Base-by-base conservation (phyloP, 139 green algal genomes). In the Closterium sp. region DNA sequence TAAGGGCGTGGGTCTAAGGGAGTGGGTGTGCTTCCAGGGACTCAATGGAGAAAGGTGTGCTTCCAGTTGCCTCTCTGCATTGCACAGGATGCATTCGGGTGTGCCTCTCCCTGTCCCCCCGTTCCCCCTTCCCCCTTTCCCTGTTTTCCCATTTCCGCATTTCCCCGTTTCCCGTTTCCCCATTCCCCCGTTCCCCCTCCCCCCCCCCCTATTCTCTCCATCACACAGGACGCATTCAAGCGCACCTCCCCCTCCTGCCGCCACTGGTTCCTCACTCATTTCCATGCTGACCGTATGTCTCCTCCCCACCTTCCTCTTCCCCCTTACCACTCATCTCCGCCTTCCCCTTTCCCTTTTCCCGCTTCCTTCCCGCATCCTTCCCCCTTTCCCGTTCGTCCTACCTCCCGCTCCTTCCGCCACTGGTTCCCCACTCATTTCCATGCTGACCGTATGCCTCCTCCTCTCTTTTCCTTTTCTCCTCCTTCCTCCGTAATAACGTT, bases 211-310 rank as follows among this genome's bases (percentile, higher is more conserved):
- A 7, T 38, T 38, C 32, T 2, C 32, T 38, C 2, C 32, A 38
- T 38, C 32, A 17, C 38, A 50, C 89, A 92, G 89, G 89, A 92
- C 45, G 89, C 70, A 29, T 92, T 92, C 45, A n/a, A 87, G n/a
- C 89, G 29, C n/a, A 32, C 34, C 3, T 34, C 22, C 0, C n/a
- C 24, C 24, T 34, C 50, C 29, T 92, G 89, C 17, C 38, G 19
- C 45, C 45, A 92, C 85, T 96, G 94, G 94, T 96, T 96, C 92
- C 92, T 96, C 22, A 93, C 94, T 27, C 94, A 96, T 84, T 94
- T 94, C 85, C 92, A 94, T 27, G 85, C 89, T 24, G 92, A 94
- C 90, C 92, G 91, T 94, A 94, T 90, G 91, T 94, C 91, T 21
- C 22, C 24, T 32, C 32, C 30, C 88, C 88, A 91, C 24, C 89